Conservation (phyloP, 768 basidiomycete species). For the Crucibulum laeve region DNA sequence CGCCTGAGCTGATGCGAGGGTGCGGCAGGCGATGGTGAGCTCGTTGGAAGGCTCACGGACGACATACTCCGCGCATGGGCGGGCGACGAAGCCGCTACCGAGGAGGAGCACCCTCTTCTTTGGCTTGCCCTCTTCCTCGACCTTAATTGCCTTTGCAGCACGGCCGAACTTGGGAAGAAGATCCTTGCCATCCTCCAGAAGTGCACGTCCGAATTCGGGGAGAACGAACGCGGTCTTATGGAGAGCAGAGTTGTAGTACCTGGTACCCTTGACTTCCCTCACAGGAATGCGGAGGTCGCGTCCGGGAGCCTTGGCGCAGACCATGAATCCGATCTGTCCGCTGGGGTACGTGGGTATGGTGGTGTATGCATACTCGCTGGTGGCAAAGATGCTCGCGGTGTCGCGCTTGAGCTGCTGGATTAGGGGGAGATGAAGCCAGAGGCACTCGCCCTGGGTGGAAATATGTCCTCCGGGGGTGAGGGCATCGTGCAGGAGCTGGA, state of each 20-base stretch:
- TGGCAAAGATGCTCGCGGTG: conserved; percentile 72
- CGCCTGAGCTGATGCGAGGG: conserved; percentile 68
- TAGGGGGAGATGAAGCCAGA: conserved; percentile 90
- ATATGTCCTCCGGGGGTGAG: conserved; percentile 88
- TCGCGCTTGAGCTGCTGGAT: conserved; percentile 72
- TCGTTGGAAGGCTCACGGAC: conserved; percentile 75
- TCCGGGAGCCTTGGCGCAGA: conserved; percentile 74
- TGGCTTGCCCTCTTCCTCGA: conserved; percentile 31
- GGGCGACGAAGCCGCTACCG: conserved; percentile 93
- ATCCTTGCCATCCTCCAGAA: conserved; percentile 70
- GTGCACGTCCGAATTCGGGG: conserved; percentile 83
- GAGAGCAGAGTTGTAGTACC: conserved; percentile 81
- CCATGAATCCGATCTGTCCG: conserved; percentile 95
- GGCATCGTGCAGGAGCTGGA: conserved; percentile 88
- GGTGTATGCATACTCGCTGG: conserved; percentile 87
- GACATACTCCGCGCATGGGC: conserved; percentile 95
- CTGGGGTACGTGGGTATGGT: conserved; percentile 98
- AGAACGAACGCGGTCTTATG: conserved; percentile 84
- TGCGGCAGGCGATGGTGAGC: conserved; percentile 90
- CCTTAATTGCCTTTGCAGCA: conserved; percentile 36
- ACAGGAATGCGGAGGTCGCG: conserved; percentile 72
- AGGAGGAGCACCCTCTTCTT: conserved; percentile 78
- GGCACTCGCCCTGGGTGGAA: conserved; percentile 92
- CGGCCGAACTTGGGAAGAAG: conserved; percentile 75
- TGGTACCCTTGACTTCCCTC: conserved; percentile 63